phyloP scores from a whole-genome alignment of 2,329 filamentous ascomycete genomes.

The Apiospora kogelbergensis region DNA sequence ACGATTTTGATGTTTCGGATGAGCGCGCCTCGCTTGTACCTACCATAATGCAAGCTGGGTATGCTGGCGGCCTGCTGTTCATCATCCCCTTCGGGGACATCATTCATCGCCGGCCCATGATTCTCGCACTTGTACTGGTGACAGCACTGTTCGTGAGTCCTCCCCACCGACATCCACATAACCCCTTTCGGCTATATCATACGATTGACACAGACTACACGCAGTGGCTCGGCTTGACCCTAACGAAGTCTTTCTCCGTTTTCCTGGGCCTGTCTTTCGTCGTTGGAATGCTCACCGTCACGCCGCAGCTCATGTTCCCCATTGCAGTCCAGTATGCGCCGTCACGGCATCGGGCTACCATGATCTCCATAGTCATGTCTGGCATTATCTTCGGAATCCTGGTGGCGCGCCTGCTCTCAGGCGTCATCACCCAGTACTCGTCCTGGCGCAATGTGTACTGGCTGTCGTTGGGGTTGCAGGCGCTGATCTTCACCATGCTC shows the following conservation, averaged over 20 bases:
- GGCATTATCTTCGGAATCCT: slow-evolving; percentile 73
- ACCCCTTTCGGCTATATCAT: neutral
- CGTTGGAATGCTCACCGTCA: slow-evolving; percentile 70
- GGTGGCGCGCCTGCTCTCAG: slow-evolving; percentile 70
- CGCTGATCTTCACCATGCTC: slow-evolving; percentile 60
- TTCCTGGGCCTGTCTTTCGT: slow-evolving; percentile 71
- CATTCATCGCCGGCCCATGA: slow-evolving; percentile 50
- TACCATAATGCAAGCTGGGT: slow-evolving; percentile 61
- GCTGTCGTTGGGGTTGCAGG: slow-evolving; percentile 70
- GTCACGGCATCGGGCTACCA: slow-evolving; percentile 61
- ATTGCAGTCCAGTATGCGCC: slow-evolving; percentile 78
- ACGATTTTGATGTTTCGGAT: slow-evolving; percentile 56
- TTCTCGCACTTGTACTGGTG: slow-evolving; percentile 55
- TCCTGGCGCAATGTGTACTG: slow-evolving; percentile 77
- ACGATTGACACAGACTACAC: neutral
- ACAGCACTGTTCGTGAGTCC: slow-evolving; percentile 53
- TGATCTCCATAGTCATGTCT: slow-evolving; percentile 69
- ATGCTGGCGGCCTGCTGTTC: slow-evolving; percentile 57
- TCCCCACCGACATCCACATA: slow-evolving; percentile 14
- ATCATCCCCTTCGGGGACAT: slow-evolving; percentile 58
- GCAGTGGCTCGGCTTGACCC: slow-evolving; percentile 65
- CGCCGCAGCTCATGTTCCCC: slow-evolving; percentile 76
- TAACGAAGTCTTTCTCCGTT: slow-evolving; percentile 60
- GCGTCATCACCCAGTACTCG: slow-evolving; percentile 69
- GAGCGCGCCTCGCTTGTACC: slow-evolving; percentile 58